Percentiles rank a stretch among this genome's conserved stretches.
These are phyloP conservation scores for Dalbergia cochinchinensis DNA, from an alignment of 306 rosid species.

Conservation along the genomic window DNA sequence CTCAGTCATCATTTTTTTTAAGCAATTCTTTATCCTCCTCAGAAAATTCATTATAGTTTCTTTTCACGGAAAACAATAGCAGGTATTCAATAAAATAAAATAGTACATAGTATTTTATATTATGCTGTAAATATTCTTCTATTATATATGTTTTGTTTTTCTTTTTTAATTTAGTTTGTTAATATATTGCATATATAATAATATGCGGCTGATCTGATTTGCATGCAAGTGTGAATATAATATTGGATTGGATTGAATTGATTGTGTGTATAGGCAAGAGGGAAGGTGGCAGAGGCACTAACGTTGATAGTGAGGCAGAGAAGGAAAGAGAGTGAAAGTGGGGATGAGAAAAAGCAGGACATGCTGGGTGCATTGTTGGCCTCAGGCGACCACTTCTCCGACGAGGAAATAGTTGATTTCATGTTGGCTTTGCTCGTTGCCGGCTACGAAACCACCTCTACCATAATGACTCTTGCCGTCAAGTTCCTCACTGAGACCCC, in stretches of 20 bases:
- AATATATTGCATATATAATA: too few relatives aligned
- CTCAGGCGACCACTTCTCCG: constrained; percentile 76
- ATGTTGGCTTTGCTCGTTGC: constrained; percentile 89
- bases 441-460: constrained; percentile 95
- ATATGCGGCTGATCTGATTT: background rate
- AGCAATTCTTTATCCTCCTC: too few relatives aligned
- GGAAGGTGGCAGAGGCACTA: constrained; percentile 92
- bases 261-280: constrained; percentile 70
- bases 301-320: constrained; percentile 73
- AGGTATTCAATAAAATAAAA: too few relatives aligned
- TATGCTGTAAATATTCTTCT: too few relatives aligned
- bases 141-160: too few relatives aligned
- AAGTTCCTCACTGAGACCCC: constrained; percentile 96
- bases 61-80: too few relatives aligned
- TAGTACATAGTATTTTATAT: too few relatives aligned
- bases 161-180: too few relatives aligned
- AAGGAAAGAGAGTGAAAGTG: constrained; percentile 59
- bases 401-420: constrained; percentile 89
- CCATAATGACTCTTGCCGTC: constrained; percentile 94
- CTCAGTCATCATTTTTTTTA: background rate
- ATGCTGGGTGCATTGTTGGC: constrained; percentile 86
- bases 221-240: background rate
- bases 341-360: constrained; percentile 64
- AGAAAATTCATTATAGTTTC: too few relatives aligned
- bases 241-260: background rate